Evolutionary conservation across 1,284 basidiomycete genomes (phyloP), one percentile per base, ranked within the genome.

Genomic region (Apiotrichum siamense): DNA sequence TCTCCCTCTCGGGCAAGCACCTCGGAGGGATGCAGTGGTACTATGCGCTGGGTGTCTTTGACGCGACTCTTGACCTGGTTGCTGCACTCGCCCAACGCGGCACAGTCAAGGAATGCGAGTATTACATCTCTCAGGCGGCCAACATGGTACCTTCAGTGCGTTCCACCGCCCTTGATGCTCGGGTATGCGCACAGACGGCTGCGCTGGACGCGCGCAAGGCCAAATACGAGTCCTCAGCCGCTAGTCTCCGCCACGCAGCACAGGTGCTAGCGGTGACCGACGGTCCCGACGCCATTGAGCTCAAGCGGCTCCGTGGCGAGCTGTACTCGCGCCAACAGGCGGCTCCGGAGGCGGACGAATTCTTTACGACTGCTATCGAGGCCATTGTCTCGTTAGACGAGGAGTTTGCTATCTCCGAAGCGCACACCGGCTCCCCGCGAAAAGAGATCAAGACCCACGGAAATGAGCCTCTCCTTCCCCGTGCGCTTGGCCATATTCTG

Each of bases 41-140:
- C 6, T 77, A 90, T 9, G 81, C 84, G 3, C 81, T 86, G 57
- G 74, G 74, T 40, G 75, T 90, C 1, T 72, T 89, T 3, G 73
- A 76, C 4, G 82, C 83, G 0, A 75, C 86, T 3, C 80, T 91
- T 50, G 76, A 80, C 4, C 76, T 91, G 7, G 76, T 80, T 1
- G 76, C 80, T 5, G 77, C 80, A 0, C 86, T 89, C 59, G 77
- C 82, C 17, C 67, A 76, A 0, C 80, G 87, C 6, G 91, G 91
- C 0, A 88, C 88, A 2, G 81, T 83, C 7, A 81, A 85, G 24
- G 88, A 91, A 62, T 83, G 86, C 5, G 84, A 88, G 56, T 90
- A 86, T 63, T 92, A 89, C 66, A 77, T 85, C 1, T 77, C 82
- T 35, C 84, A 89, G 62, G 86, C 85, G 0, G 75, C 79, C 12